Percentiles rank a stretch among this genome's conserved stretches.
Conservation (phyloP, 225 moss, liverwort and hornwort species). For the Neckera pumila region DNA sequence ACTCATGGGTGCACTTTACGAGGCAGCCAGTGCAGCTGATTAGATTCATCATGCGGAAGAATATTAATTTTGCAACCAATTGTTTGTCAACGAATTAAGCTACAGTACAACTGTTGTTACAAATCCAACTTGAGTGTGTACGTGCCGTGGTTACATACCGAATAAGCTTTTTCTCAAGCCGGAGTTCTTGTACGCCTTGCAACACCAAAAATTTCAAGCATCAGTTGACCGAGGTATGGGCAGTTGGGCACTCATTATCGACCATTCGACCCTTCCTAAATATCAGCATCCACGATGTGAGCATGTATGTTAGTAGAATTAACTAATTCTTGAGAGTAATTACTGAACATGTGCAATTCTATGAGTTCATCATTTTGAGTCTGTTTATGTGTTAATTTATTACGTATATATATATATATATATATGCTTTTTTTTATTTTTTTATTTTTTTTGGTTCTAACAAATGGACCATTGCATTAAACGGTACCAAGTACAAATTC, state of each 20-base stretch:
- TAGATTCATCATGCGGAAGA: neutral
- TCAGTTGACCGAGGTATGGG: neutral
- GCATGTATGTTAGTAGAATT: neutral
- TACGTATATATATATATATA: too few relatives aligned
- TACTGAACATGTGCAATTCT: neutral
- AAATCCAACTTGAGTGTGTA: neutral
- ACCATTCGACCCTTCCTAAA: neutral
- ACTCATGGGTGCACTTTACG: neutral
- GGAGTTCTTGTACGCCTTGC: too few relatives aligned
- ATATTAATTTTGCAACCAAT: neutral
- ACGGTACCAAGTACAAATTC: too few relatives aligned
- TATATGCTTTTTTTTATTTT: too few relatives aligned
- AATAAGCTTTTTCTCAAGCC: neutral
- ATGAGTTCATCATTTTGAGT: neutral
- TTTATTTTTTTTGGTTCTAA: too few relatives aligned
- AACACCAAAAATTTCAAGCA: neutral
- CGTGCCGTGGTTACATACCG: neutral
- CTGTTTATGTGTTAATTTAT: too few relatives aligned
- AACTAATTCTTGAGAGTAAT: too few relatives aligned
- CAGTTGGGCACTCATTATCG: neutral
- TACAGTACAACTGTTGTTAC: neutral
- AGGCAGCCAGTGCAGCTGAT: neutral
- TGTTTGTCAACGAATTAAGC: neutral
- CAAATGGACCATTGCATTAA: too few relatives aligned
- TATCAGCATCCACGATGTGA: neutral